phyloP scores from a whole-genome alignment of 495 filamentous ascomycete genomes.

The Penicillium silybi region DNA sequence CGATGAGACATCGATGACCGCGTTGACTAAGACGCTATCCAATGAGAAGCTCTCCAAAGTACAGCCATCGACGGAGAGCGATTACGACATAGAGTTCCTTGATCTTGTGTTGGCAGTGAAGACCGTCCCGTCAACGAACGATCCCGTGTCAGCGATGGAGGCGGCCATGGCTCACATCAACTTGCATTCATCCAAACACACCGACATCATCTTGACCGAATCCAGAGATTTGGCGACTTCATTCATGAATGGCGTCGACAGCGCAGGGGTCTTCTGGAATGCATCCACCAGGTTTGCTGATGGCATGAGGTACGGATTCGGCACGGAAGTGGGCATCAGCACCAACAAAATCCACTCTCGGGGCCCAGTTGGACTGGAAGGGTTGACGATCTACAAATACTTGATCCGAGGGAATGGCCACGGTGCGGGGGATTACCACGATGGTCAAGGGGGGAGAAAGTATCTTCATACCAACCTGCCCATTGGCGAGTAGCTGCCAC shows the following conservation, averaged over 20 bases:
- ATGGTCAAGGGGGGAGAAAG: conserved; percentile 53
- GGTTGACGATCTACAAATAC: conserved; percentile 96
- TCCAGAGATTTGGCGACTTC: conserved; percentile 59
- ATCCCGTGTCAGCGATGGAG: conserved; percentile 43
- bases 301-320: conserved; percentile 95
- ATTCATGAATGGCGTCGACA: conserved; percentile 84
- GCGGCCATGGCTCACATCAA: conserved; percentile 88
- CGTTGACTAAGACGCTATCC: conserved; percentile 43
- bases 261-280: conserved; percentile 95
- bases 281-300: conserved; percentile 91
- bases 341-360: conserved; percentile 97
- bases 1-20: conserved; percentile 61
- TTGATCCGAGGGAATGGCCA: conserved; percentile 79
- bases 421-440: conserved; percentile 66
- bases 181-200: conserved; percentile 87
- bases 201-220: conserved; percentile 81
- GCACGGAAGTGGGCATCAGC: conserved; percentile 95
- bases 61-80: conserved; percentile 58
- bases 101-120: conserved; percentile 82
- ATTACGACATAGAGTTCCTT: conserved; percentile 89
- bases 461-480: conserved; percentile 31
- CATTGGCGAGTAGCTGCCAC: conserved; percentile 2
- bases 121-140: conserved; percentile 50
- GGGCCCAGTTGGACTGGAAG: conserved; percentile 90
- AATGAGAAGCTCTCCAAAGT: conserved; percentile 42